Percentiles rank a stretch among this genome's conserved stretches.
These are phyloP conservation scores for Eucalyptus curtisii DNA, from an alignment of 345 rosid genomes.

Conservation along the genomic window DNA sequence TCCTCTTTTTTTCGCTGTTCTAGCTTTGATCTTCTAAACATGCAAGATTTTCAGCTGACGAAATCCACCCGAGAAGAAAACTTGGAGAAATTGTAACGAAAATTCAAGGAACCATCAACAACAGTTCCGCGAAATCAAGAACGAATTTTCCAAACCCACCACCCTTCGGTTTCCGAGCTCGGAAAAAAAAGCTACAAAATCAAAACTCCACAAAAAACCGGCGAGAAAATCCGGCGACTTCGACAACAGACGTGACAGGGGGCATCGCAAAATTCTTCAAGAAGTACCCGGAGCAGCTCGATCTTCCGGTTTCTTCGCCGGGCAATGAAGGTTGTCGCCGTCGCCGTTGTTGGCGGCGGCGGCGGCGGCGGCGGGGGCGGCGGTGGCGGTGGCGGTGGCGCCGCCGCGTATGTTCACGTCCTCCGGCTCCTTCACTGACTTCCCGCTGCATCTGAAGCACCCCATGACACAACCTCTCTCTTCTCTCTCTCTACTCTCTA, in stretches of 20 bases:
- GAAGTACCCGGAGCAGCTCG: not conserved
- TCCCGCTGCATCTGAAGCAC: slow-evolving; percentile 42
- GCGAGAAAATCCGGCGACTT: not conserved
- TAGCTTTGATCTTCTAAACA: not conserved
- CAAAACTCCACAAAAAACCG: not conserved
- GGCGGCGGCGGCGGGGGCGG: fast-evolving
- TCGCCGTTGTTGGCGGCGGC: not conserved
- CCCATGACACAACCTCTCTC: slow-evolving; percentile 28
- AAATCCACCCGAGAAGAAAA: not conserved
- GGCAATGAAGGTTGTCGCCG: slow-evolving; percentile 21
- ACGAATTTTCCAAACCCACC: not conserved
- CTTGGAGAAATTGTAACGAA: not conserved
- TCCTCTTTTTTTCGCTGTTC: not conserved
- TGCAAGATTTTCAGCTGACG: not conserved
- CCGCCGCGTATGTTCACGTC: not conserved
- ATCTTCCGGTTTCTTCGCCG: slow-evolving; percentile 20
- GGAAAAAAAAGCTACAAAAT: not conserved
- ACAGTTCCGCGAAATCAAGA: not conserved
- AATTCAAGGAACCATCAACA: not conserved
- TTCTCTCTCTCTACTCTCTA: not conserved
- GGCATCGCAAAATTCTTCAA: not conserved
- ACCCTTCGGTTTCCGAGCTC: not conserved
- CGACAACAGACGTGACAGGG: not conserved
- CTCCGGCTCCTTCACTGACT: slow-evolving; percentile 26
- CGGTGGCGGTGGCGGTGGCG: not conserved